A percentile compares a stretch with the other conserved stretches of the same genome.
Conservation (phyloP, 2,329 filamentous ascomycete species). For the Xylariaceae sp. region DNA sequence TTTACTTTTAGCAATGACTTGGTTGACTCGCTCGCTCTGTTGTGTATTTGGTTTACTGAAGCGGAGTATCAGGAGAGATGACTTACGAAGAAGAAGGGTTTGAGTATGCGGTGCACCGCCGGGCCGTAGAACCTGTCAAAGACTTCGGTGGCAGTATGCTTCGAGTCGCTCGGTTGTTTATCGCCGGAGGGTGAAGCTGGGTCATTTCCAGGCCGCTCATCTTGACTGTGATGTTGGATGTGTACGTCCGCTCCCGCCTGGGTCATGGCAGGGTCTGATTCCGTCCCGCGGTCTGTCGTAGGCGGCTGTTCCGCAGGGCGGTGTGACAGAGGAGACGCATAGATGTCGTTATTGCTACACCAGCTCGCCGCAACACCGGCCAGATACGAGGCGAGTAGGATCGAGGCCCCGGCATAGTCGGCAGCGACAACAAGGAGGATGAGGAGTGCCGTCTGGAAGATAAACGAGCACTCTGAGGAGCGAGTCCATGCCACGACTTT, state of each 20-base stretch:
- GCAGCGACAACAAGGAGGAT: constrained; percentile 44
- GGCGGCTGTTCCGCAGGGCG: not conserved
- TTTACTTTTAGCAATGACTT: constrained; percentile 6
- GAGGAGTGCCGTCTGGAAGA: constrained; percentile 45
- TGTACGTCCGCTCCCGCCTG: too few relatives aligned
- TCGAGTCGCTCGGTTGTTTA: not conserved
- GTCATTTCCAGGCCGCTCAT: not conserved
- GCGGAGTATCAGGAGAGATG: too few relatives aligned
- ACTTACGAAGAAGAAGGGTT: constrained; percentile 68
- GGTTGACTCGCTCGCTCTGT: not conserved
- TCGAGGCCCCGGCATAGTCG: constrained; percentile 57
- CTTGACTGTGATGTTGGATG: too few relatives aligned
- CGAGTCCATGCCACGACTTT: constrained; percentile 23
- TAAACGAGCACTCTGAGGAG: constrained; percentile 34
- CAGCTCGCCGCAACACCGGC: constrained; percentile 54
- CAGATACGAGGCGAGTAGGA: constrained; percentile 58
- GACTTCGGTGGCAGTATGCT: constrained; percentile 7
- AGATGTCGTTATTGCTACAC: too few relatives aligned
- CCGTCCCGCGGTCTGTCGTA: not conserved
- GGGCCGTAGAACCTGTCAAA: constrained; percentile 38
- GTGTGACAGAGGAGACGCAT: not conserved
- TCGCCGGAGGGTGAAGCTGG: not conserved
- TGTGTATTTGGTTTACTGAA: too few relatives aligned
- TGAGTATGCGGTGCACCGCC: constrained; percentile 47
- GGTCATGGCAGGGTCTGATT: not conserved